Evolutionary conservation across 805 yeast species (phyloP).

Genomic region (Hyphopichia homilentoma): DNA sequence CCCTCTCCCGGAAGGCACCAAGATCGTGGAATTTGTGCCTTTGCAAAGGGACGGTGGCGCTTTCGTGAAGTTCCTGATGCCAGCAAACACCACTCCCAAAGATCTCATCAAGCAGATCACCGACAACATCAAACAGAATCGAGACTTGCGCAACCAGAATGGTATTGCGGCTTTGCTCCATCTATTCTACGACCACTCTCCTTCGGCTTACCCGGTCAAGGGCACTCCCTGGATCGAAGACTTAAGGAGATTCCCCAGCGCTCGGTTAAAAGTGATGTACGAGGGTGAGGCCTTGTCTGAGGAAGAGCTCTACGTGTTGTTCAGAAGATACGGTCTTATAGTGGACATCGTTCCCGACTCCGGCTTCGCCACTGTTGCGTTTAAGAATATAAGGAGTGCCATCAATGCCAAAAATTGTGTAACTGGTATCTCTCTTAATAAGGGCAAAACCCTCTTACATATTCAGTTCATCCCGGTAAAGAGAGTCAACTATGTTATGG

Average conservation of each 20-base stretch:
- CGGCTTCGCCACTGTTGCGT: slow-evolving; percentile 55
- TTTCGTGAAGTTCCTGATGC: slow-evolving; percentile 72
- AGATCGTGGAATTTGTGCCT: slow-evolving; percentile 60
- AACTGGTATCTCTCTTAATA: slow-evolving; percentile 65
- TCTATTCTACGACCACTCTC: slow-evolving; percentile 24
- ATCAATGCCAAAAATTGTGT: slow-evolving; percentile 87
- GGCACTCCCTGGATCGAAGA: slow-evolving; percentile 98
- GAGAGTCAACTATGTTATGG: slow-evolving; percentile 49
- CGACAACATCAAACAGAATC: slow-evolving; percentile 34
- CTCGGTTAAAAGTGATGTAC: slow-evolving; percentile 59
- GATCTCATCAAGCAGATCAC: slow-evolving; percentile 53
- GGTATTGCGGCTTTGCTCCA: slow-evolving; percentile 9
- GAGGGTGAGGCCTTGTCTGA: slow-evolving; percentile 76
- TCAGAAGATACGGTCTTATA: slow-evolving; percentile 85
- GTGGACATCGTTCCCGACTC: slow-evolving; percentile 64
- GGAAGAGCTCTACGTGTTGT: slow-evolving; percentile 74
- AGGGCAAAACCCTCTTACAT: slow-evolving; percentile 58
- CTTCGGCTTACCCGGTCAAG: slow-evolving; percentile 66
- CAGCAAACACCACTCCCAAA: slow-evolving; percentile 44
- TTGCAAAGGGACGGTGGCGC: slow-evolving; percentile 90
- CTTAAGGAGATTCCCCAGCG: slow-evolving; percentile 70
- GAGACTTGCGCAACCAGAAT: slow-evolving; percentile 5
- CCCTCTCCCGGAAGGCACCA: slow-evolving; percentile 30
- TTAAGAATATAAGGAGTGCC: slow-evolving; percentile 59
- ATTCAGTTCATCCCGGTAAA: slow-evolving; percentile 64